These are phyloP conservation scores for Populus hybrid DNA, from an alignment of 441 rosid genomes.

Conservation along the genomic window DNA sequence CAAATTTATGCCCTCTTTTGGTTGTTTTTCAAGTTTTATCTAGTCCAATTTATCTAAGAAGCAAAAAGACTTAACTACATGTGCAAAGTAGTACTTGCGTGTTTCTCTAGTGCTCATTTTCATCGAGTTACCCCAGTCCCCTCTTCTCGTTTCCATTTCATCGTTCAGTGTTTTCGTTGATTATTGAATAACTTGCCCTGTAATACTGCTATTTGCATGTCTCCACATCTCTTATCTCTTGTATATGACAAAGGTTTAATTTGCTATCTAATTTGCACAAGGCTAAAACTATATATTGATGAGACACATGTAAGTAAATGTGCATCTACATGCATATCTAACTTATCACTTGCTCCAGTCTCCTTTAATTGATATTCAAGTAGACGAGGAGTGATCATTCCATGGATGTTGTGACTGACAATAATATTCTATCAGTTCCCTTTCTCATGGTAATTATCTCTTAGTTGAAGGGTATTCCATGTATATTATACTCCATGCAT, in stretches of 20 bases:
- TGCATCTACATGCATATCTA: background rate
- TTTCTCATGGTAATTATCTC: background rate
- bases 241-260: no score
- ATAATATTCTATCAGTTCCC: no score
- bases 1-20: constrained; percentile 22
- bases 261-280: no score
- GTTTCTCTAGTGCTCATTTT: background rate
- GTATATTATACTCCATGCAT: background rate
- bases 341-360: background rate
- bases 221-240: no score
- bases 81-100: background rate
- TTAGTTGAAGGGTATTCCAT: background rate
- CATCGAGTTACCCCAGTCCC: background rate
- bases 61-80: background rate
- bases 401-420: no score
- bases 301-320: background rate
- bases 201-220: no score
- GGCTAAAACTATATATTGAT: background rate
- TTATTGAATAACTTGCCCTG: no score
- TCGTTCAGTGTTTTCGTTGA: no score
- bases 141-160: background rate
- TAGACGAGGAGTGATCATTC: background rate
- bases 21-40: constrained; percentile 16
- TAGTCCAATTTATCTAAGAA: constrained; percentile 11
- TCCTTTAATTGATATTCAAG: background rate